Evolutionary conservation across 805 yeast genomes (phyloP).

Genomic region (Dipodascopsis uninucleata): DNA sequence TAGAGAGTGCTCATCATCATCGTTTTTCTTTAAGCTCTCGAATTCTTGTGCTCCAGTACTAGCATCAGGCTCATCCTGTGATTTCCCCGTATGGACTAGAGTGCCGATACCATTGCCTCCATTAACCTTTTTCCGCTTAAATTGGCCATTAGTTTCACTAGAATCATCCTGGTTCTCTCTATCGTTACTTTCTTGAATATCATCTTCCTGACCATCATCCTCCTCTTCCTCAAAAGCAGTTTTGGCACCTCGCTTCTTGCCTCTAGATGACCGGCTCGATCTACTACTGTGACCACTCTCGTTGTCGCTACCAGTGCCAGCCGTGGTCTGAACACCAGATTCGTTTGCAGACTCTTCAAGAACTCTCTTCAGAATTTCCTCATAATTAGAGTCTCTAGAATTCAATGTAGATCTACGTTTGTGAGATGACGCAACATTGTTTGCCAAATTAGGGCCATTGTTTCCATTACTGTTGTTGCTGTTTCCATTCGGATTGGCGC

Average conservation of each 20-base stretch:
- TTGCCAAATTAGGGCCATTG: too few relatives aligned
- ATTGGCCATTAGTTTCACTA: too few relatives aligned
- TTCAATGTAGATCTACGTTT: constrained; percentile 34
- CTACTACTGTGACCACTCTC: constrained; percentile 3
- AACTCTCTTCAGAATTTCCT: constrained; percentile 41
- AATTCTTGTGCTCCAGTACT: background rate
- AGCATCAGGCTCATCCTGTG: background rate
- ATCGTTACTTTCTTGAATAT: background rate
- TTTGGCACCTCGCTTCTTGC: constrained; percentile 23
- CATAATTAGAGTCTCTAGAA: constrained; percentile 37
- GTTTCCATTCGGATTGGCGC: background rate
- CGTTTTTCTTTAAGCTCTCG: constrained; percentile 2
- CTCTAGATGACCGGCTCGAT: constrained; percentile 8
- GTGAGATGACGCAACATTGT: constrained; percentile 10
- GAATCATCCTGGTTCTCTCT: constrained; percentile 1
- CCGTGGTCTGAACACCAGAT: constrained; percentile 22
- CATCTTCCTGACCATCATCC: constrained; percentile 19
- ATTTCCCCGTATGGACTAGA: too few relatives aligned
- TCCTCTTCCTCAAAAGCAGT: constrained; percentile 25
- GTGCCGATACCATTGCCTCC: too few relatives aligned
- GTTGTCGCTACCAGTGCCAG: constrained; percentile 1
- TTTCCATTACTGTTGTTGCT: background rate
- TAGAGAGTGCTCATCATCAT: constrained; percentile 3
- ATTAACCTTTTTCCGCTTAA: too few relatives aligned
- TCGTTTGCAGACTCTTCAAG: constrained; percentile 41